Evolutionary conservation across 176 grass and related monocot genomes (phyloP), one percentile per base, ranked within the genome.

Genomic region (Avena insularis): DNA sequence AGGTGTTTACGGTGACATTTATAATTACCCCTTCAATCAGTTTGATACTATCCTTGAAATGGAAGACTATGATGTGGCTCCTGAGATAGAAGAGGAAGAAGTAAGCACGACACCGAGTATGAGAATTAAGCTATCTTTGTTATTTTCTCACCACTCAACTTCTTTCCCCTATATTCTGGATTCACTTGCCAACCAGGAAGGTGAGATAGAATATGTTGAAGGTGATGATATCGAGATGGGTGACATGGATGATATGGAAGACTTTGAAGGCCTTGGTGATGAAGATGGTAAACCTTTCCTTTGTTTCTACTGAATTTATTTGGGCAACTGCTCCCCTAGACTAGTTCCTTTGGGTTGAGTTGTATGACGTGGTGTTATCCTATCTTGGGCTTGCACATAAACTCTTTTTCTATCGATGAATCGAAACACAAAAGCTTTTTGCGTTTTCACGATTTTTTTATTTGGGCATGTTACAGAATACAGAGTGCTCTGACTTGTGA

Each of bases 1-100:
- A 90, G 96, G 96, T 80, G 87, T 98, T 75, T 98, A 98, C 85
- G 86, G 84, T 86, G 90, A 95, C 15, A 98, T 98, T 62, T 92
- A 89, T 84, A 98, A 98, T 48, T 60, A 85, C 58, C 85, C 90
- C 56, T 86, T 77, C n/a, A 76, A 74, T 27, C 47, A 78, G 19
- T 98, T 94, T 60, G 74, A 90, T 20, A 66, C 48, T 46, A 38
- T 94, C 64, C 69, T 95, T 83, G 88, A 88, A 8, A 90, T 88
- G 84, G 84, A 90, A 78, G 64, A 86, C 33, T 75, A 73, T 27
- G 87, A 92, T 12, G 12, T 87, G 67, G 76, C n/a, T 85, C 27
- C 17, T 81, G 79, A 86, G 62, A 56, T 93, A 78, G 93, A 92
- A 67, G 91, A 91, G 13, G 90, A 94, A 86, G 95, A 93, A 79